phyloP scores from a whole-genome alignment of 2,329 filamentous ascomycete genomes.

The Cadophora luteo-olivacea region DNA sequence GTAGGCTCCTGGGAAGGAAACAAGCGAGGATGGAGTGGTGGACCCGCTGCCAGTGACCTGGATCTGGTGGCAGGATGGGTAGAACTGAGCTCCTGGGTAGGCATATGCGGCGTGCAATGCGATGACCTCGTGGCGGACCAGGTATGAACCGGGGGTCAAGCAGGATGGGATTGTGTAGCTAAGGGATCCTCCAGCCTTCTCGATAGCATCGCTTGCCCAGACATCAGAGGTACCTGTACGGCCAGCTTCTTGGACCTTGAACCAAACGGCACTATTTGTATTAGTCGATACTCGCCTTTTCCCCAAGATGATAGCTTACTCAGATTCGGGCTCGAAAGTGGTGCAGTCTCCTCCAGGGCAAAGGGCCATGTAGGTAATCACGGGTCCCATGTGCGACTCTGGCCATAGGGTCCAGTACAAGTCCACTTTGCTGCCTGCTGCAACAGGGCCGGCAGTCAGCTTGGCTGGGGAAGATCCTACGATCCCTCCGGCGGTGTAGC shows the following conservation, averaged over 20 bases:
- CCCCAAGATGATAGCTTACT: constrained; percentile 37
- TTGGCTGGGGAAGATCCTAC: constrained; percentile 57
- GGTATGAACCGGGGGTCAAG: constrained; percentile 59
- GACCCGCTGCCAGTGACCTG: constrained; percentile 54
- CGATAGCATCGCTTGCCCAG: constrained; percentile 25
- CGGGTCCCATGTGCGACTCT: constrained; percentile 54
- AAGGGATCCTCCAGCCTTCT: constrained; percentile 48
- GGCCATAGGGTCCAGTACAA: constrained; percentile 61
- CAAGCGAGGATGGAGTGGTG: constrained; percentile 46
- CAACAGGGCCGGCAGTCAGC: constrained; percentile 59
- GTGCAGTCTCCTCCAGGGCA: constrained; percentile 58
- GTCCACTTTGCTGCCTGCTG: constrained; percentile 59
- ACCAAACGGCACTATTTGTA: constrained; percentile 32
- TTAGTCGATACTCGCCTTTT: neutral
- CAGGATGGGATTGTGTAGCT: constrained; percentile 56
- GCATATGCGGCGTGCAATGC: constrained; percentile 54
- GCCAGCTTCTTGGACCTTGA: constrained; percentile 57
- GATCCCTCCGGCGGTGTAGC: constrained; percentile 55
- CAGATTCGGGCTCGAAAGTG: constrained; percentile 53
- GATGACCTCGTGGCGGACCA: constrained; percentile 58
- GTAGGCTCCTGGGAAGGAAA: constrained; percentile 57
- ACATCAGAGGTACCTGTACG: constrained; percentile 24
- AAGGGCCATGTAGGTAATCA: constrained; percentile 65
- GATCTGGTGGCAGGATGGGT: constrained; percentile 49
- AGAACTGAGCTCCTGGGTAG: constrained; percentile 38